Conservation (phyloP, 1,284 basidiomycete species). For the Rugosomyces carneus region DNA sequence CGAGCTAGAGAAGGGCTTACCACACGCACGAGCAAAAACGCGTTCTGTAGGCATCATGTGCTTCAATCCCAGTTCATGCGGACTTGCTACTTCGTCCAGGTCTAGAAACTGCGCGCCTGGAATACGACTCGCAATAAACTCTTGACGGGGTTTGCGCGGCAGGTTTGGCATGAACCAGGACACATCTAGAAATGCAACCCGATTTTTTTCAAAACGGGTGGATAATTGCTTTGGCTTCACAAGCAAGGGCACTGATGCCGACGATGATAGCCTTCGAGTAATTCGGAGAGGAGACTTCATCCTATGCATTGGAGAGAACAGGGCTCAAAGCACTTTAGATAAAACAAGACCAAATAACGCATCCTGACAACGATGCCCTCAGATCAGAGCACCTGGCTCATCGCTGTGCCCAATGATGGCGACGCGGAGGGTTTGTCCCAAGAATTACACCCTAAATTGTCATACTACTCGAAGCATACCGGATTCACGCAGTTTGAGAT, state of each 20-base stretch:
- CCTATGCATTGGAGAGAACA: neutral
- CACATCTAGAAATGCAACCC: slow-evolving; percentile 61
- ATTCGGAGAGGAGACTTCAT: neutral
- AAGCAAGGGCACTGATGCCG: slow-evolving; percentile 38
- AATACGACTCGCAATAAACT: slow-evolving; percentile 66
- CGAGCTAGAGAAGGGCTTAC: slow-evolving; percentile 36
- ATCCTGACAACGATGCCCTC: slow-evolving; percentile 56
- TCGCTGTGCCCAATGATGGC: slow-evolving; percentile 70
- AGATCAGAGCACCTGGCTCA: slow-evolving; percentile 81
- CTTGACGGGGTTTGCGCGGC: slow-evolving; percentile 56
- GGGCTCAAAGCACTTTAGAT: slow-evolving; percentile 4
- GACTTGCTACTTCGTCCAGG: slow-evolving; percentile 72
- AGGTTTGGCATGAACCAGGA: slow-evolving; percentile 89
- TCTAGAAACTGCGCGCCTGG: slow-evolving; percentile 77
- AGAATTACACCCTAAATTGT: slow-evolving; percentile 54
- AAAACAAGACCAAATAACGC: slow-evolving; percentile 16
- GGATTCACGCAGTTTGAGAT: slow-evolving; percentile 54
- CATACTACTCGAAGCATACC: slow-evolving; percentile 47
- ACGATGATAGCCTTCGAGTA: slow-evolving; percentile 28
- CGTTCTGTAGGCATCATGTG: slow-evolving; percentile 88
- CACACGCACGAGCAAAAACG: slow-evolving; percentile 76
- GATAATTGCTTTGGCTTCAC: slow-evolving; percentile 46
- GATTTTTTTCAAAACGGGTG: slow-evolving; percentile 27
- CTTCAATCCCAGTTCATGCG: slow-evolving; percentile 70
- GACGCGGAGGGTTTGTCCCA: slow-evolving; percentile 65